phyloP scores from a whole-genome alignment of 108 stramenopile genomes.

The Fistulifera pelliculosa region DNA sequence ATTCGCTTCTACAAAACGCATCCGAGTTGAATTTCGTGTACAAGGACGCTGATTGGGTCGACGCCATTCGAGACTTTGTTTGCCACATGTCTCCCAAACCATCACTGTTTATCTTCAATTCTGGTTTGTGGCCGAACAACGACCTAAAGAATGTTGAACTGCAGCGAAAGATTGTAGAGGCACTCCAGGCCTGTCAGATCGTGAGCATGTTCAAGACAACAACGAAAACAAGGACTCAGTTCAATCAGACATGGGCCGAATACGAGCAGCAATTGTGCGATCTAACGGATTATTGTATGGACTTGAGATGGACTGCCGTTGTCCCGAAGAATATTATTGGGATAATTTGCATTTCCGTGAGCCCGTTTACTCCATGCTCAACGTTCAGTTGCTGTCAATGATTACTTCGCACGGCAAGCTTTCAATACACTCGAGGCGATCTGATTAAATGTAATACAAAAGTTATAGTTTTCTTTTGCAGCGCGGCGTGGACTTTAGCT shows the following conservation, averaged over 20 bases:
- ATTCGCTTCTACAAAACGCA: neutral
- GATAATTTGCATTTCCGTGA: conserved; percentile 9
- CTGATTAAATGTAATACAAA: too few species aligned
- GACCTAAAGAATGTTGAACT: neutral
- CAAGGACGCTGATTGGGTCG: neutral
- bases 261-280: neutral
- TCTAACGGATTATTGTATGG: conserved; percentile 2
- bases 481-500: too few species aligned
- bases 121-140: conserved; percentile 2
- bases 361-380: conserved; percentile 8
- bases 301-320: conserved; percentile 5
- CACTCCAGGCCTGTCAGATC: neutral
- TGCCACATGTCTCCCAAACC: conserved; percentile 7
- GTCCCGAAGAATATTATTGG: neutral
- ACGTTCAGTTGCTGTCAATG: conserved; percentile 5
- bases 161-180: neutral
- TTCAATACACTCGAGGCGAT: too few species aligned
- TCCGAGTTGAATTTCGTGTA: too few species aligned
- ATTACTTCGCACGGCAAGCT: too few species aligned
- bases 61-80: conserved; percentile 4
- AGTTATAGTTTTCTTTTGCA: too few species aligned
- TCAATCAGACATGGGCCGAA: too few species aligned
- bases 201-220: conserved; percentile 1
- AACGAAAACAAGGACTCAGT: neutral
- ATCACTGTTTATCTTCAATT: conserved; percentile 4